Conservation (phyloP, 2,329 filamentous ascomycete species). For the Claviceps africana region DNA sequence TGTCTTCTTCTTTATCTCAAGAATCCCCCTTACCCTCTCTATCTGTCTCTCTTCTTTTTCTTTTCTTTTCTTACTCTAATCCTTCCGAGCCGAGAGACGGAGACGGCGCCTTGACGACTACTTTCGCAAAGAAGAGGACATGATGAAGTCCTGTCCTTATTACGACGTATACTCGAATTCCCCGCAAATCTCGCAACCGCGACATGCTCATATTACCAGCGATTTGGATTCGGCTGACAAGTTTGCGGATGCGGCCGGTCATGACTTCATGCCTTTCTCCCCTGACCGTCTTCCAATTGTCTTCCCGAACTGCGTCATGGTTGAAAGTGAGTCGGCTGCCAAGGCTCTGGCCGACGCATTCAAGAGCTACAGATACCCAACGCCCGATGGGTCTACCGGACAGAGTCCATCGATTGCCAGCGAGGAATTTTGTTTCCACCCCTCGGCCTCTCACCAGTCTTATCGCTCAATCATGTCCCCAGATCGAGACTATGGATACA, state of each 20-base stretch:
- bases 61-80: too few species aligned
- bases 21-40: background rate
- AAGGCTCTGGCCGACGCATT: background rate
- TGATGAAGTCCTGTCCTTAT: background rate
- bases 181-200: background rate
- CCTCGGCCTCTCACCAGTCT: background rate
- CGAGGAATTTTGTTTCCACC: constrained; percentile 1
- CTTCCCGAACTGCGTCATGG: background rate
- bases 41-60: background rate
- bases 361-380: background rate
- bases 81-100: background rate
- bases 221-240: background rate
- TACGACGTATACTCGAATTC: background rate
- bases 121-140: background rate
- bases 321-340: background rate
- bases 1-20: too few species aligned
- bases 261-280: background rate
- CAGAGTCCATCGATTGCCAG: constrained; percentile 6
- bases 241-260: background rate
- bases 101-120: background rate
- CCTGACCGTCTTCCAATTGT: background rate
- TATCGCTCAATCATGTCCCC: background rate
- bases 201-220: background rate
- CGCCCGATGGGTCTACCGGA: background rate
- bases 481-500: background rate